A percentile compares a stretch with the other conserved stretches of the same genome.
phyloP scores from a whole-genome alignment of 2,329 filamentous ascomycete genomes.

The Dothistroma septosporum region DNA sequence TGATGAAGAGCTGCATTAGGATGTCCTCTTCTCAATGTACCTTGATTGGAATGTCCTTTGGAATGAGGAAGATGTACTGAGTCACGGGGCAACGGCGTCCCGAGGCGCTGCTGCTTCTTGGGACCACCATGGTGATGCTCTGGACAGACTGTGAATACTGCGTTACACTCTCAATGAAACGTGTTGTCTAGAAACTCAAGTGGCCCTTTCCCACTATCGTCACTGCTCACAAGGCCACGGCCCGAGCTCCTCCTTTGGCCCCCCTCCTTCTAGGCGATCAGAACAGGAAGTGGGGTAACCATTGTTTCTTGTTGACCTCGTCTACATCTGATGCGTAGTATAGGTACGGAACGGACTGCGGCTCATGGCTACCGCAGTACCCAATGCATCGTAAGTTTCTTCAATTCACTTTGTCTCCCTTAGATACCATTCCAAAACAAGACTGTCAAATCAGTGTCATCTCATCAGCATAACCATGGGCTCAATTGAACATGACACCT shows the following conservation, averaged over 20 bases:
- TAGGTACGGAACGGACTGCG: not conserved
- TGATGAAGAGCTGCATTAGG: conserved; percentile 4
- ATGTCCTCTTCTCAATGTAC: conserved; percentile 20
- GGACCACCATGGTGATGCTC: conserved; percentile 8
- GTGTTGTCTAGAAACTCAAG: not conserved
- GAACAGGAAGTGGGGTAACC: not conserved
- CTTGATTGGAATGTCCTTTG: conserved; percentile 7
- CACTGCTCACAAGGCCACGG: not conserved
- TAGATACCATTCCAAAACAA: not conserved
- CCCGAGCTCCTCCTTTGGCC: not conserved
- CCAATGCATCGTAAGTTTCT: not conserved
- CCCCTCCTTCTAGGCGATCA: not conserved
- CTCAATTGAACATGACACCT: conserved; percentile 1
- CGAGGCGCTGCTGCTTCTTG: conserved; percentile 12
- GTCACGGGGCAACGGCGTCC: conserved; percentile 10
- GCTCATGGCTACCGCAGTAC: not conserved
- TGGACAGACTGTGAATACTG: conserved; percentile 22
- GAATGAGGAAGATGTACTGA: conserved; percentile 3
- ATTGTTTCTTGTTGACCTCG: not conserved
- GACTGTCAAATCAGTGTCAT: not conserved
- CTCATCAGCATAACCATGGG: conserved; percentile 1
- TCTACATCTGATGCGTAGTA: not conserved
- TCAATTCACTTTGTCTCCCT: not conserved
- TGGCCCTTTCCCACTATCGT: not conserved
- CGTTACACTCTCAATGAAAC: conserved; percentile 1